A percentile compares a stretch with the other conserved stretches of the same genome.
Evolutionary conservation across 2,329 filamentous ascomycete species (phyloP).

Genomic region (Coniochaeta sp.): DNA sequence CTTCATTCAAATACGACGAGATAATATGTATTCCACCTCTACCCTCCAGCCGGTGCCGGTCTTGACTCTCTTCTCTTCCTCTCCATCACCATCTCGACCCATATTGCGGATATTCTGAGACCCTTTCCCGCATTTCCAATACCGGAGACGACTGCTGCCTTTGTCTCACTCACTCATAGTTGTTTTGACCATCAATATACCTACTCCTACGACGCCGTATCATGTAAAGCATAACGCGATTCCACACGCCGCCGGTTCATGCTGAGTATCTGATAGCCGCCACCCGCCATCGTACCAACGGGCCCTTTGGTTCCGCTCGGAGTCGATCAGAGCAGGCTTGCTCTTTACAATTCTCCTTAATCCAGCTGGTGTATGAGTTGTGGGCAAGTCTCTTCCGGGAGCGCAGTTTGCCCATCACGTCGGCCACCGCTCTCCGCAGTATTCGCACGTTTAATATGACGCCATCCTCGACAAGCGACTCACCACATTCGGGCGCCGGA

Average conservation of each 20-base stretch:
- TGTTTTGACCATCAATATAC: neutral
- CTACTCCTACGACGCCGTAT: neutral
- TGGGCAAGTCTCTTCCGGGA: slow-evolving; percentile 5
- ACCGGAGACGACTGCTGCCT: neutral
- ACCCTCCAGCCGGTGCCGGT: neutral
- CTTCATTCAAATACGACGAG: neutral
- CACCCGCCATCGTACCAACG: neutral
- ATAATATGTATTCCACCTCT: neutral
- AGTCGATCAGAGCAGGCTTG: neutral
- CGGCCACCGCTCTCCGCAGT: slow-evolving; percentile 8
- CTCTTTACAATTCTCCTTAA: neutral
- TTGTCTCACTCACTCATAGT: neutral
- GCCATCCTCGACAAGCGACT: slow-evolving; percentile 47
- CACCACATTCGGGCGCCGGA: slow-evolving; percentile 34
- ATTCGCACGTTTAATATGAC: slow-evolving; percentile 33
- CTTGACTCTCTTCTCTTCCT: neutral
- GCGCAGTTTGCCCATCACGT: slow-evolving; percentile 6
- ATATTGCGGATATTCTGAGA: neutral
- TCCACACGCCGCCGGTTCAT: neutral
- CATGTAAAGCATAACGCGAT: neutral
- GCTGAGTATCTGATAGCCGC: neutral
- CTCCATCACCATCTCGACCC: neutral
- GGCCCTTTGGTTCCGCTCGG: neutral
- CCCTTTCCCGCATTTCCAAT: neutral
- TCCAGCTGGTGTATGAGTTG: neutral